Conservation (phyloP, 352 stramenopile genomes). For the Phytopythium ostracodes region DNA sequence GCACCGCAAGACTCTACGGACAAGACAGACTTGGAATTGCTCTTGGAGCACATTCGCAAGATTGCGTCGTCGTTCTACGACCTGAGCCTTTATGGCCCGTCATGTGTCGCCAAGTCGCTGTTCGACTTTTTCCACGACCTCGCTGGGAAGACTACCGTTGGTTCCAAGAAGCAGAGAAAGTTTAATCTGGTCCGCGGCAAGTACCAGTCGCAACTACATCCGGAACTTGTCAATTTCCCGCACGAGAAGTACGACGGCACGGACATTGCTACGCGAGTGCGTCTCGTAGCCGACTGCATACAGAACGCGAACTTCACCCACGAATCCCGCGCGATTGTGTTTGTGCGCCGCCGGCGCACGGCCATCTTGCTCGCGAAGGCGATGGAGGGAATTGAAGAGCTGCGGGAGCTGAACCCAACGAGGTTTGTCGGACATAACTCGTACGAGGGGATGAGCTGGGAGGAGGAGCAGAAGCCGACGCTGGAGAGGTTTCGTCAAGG, state of each 20-base stretch:
- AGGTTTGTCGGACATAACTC: constrained; percentile 78
- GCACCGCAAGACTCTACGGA: not conserved
- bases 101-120: constrained; percentile 29
- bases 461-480: constrained; percentile 72
- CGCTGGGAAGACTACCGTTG: constrained; percentile 1
- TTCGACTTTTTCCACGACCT: constrained; percentile 30
- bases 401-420: constrained; percentile 62
- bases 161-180: constrained; percentile 19
- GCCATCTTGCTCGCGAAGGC: constrained; percentile 59
- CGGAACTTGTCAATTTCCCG: constrained; percentile 23
- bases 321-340: constrained; percentile 72
- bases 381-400: constrained; percentile 51
- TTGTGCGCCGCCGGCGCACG: constrained; percentile 66
- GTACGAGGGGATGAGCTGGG: constrained; percentile 79
- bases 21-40: constrained; percentile 33
- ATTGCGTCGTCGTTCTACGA: constrained; percentile 48
- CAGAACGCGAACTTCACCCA: constrained; percentile 36
- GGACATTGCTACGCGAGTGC: constrained; percentile 55
- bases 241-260: constrained; percentile 18
- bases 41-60: constrained; percentile 39
- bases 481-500: constrained; percentile 65
- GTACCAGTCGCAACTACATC: constrained; percentile 31
- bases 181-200: constrained; percentile 25
- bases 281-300: constrained; percentile 45
- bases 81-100: constrained; percentile 44